Conservation (phyloP, 345 rosid genomes). For the Tarenaya hassleriana region DNA sequence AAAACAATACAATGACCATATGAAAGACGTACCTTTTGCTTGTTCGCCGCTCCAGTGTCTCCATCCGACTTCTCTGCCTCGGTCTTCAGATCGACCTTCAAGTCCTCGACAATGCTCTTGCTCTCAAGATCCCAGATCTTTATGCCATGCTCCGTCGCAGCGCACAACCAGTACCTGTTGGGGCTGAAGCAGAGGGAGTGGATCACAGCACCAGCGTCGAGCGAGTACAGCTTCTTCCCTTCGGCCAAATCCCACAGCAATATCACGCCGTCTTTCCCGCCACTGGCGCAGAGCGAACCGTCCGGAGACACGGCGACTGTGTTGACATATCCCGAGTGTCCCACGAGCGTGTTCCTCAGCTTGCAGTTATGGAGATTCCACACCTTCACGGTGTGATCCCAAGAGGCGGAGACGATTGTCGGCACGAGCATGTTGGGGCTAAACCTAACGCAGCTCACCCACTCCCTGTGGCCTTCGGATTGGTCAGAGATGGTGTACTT, state of each 20-base stretch:
- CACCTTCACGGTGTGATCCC: slow-evolving; percentile 67
- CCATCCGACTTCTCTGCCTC: slow-evolving; percentile 68
- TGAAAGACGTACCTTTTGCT: slow-evolving; percentile 44
- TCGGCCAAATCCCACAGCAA: slow-evolving; percentile 78
- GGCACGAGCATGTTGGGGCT: slow-evolving; percentile 60
- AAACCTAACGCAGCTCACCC: slow-evolving; percentile 78
- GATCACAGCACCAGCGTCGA: slow-evolving; percentile 59
- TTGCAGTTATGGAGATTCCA: slow-evolving; percentile 78
- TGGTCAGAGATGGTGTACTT: slow-evolving; percentile 70
- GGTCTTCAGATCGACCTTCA: slow-evolving; percentile 72
- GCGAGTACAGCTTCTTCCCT: slow-evolving; percentile 60
- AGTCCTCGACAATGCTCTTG: slow-evolving; percentile 69
- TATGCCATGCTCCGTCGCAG: slow-evolving; percentile 68
- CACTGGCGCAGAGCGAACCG: slow-evolving; percentile 70
- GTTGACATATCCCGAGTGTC: slow-evolving; percentile 64
- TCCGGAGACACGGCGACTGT: slow-evolving; percentile 77
- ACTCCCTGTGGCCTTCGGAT: slow-evolving; percentile 51
- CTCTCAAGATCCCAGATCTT: slow-evolving; percentile 89
- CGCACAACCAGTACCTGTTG: slow-evolving; percentile 81
- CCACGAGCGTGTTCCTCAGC: slow-evolving; percentile 48
- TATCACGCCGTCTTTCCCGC: slow-evolving; percentile 69
- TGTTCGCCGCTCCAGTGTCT: slow-evolving; percentile 27
- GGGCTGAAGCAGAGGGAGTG: slow-evolving; percentile 72
- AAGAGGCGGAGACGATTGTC: slow-evolving; percentile 69
- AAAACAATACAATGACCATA: neutral